Conservation (phyloP, 2,329 filamentous ascomycete species). For the Calonectria pseudoturangicola region DNA sequence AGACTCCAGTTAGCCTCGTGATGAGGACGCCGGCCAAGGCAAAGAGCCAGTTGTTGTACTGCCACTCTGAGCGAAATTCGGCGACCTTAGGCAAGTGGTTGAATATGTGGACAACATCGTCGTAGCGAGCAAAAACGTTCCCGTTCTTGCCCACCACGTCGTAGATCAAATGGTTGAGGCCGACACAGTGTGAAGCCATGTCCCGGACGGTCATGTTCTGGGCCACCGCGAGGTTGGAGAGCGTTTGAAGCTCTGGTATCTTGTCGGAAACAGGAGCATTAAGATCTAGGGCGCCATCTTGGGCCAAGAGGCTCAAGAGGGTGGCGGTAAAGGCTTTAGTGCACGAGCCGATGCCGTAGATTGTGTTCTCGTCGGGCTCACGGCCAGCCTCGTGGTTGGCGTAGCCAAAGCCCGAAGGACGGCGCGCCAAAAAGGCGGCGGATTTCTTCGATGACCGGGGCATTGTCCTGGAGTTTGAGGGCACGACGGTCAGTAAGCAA, state of each 20-base stretch:
- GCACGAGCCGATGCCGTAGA: conserved; percentile 32
- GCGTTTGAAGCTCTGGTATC: conserved; percentile 16
- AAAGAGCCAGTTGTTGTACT: conserved; percentile 33
- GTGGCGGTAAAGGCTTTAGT: conserved; percentile 31
- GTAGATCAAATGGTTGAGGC: conserved; percentile 19
- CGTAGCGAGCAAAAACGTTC: neutral
- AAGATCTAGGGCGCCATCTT: conserved; percentile 1
- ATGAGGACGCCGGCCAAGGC: conserved; percentile 26
- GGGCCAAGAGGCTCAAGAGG: conserved; percentile 12
- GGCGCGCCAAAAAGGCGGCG: conserved; percentile 10
- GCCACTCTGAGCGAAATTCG: conserved; percentile 28
- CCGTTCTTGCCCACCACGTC: neutral
- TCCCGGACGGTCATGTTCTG: conserved; percentile 19
- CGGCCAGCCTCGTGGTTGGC: conserved; percentile 16
- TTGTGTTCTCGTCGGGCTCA: conserved; percentile 19
- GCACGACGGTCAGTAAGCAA: neutral
- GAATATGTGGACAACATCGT: conserved; percentile 21
- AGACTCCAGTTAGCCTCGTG: neutral
- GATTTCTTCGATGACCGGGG: neutral
- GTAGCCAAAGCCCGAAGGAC: conserved; percentile 21
- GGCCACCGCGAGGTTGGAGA: conserved; percentile 1
- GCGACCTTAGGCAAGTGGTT: conserved; percentile 25
- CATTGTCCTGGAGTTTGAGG: neutral
- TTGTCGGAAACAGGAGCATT: conserved; percentile 21
- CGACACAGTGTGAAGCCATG: conserved; percentile 27